Evolutionary conservation across 2,329 filamentous ascomycete genomes (phyloP), one percentile per base, ranked within the genome.

Genomic region (Gyromitra esculenta): DNA sequence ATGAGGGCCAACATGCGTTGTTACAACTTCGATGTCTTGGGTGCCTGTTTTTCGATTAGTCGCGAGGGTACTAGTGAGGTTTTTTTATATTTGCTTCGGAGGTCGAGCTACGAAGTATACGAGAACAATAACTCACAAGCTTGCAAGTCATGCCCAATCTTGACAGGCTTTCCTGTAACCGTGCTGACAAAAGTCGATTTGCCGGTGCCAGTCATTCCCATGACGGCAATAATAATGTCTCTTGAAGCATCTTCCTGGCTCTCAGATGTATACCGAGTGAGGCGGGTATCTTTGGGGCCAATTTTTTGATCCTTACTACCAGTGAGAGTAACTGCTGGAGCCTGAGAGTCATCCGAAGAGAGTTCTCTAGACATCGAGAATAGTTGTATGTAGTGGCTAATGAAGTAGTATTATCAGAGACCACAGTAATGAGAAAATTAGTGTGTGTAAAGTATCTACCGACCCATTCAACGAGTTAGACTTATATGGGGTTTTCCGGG

Each of bases 131-230:
- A 54, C 50, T 13, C 79, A 83, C 83, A 83, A 31, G 83, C 83
- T 9, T 81, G 82, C n/a, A 84, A 81, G 18, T 79, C 79, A 64
- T 84, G 82, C 5, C 83, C 83, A 50, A 84, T 82, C 6, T 67
- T 54, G 66, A 9, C 65, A 18, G 31, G 39, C 13, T 80, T 80
- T n/a, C 82, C 82, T 3, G 83, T 83, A n/a, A 82, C 82, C 68
- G 82, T 83, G 1, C 81, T 82, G 63, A 84, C 83, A 70, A 84
- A 83, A 0, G 83, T 83, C 1, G 82, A 83, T 77, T 84, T 84
- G 15, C 83, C 83, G 1, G 83, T 81, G 8, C 83, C 83, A 9
- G 83, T 84, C 80, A 84, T 82, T 8, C 82, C 73, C 73, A 75
- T 75, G 31, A 75, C 65, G 1, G 54, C 73, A 35, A 74, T 74